Evolutionary conservation across 345 rosid genomes (phyloP).

Genomic region (Arabis hirsuta): DNA sequence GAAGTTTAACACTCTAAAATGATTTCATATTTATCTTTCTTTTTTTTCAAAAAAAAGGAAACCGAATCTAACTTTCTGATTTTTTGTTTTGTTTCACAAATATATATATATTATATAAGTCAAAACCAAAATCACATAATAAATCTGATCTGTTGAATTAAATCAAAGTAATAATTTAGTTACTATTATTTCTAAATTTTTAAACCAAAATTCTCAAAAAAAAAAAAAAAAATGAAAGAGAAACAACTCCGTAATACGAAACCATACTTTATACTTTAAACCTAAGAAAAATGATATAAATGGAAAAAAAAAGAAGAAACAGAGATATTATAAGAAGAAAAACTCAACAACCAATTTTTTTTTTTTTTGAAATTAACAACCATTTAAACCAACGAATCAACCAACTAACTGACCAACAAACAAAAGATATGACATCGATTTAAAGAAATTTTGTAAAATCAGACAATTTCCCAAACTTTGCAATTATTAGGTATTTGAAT

Average conservation of each 20-base stretch:
- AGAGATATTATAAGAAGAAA: conserved; percentile 3
- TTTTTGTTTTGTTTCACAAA: neutral
- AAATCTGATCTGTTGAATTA: neutral
- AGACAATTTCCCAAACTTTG: conserved; percentile 36
- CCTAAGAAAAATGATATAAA: conserved; percentile 13
- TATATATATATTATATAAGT: neutral
- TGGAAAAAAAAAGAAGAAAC: neutral
- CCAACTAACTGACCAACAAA: conserved; percentile 44
- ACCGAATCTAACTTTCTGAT: neutral
- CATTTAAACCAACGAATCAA: conserved; percentile 37
- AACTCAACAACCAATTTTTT: conserved; percentile 34
- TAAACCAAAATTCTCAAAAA: neutral
- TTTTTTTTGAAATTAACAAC: conserved; percentile 17
- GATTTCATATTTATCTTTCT: no score
- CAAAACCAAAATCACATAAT: neutral
- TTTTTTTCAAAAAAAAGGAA: neutral
- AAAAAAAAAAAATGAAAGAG: neutral
- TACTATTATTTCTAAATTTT: neutral
- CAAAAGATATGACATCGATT: conserved; percentile 36
- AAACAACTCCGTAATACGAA: conserved; percentile 9
- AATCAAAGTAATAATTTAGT: neutral
- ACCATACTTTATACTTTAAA: conserved; percentile 27
- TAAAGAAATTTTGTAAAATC: conserved; percentile 30
- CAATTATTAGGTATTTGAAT: conserved; percentile 29
- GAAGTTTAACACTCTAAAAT: no score